These are phyloP conservation scores for Starmerella sirachaensis DNA, from an alignment of 805 yeast species.

Conservation along the genomic window DNA sequence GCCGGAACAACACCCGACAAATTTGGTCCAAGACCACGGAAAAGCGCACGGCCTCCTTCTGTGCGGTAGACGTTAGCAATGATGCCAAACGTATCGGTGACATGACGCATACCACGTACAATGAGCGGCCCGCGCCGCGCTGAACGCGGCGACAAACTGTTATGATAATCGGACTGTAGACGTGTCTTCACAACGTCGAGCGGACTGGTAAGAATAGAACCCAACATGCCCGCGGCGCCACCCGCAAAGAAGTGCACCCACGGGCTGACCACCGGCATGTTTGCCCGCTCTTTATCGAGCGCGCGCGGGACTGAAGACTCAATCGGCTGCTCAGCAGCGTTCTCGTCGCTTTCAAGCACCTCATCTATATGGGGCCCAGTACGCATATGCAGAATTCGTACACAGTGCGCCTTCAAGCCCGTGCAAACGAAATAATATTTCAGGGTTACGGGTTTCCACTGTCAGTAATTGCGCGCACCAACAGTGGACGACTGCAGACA, in stretches of 20 bases:
- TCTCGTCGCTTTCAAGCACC: conserved; percentile 16
- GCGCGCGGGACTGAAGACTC: conserved; percentile 8
- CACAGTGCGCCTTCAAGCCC: background rate
- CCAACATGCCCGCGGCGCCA: conserved; percentile 89
- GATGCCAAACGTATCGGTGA: conserved; percentile 69
- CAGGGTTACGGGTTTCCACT: conserved; percentile 2
- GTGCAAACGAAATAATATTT: background rate
- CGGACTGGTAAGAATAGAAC: conserved; percentile 89
- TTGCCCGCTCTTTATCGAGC: conserved; percentile 1
- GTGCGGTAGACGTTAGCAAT: conserved; percentile 50
- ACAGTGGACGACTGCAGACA: too few species aligned
- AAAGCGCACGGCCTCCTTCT: conserved; percentile 80
- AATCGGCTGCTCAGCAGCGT: conserved; percentile 15
- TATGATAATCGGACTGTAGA: conserved; percentile 75
- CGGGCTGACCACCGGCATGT: conserved; percentile 30
- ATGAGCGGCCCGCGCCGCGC: conserved; percentile 16
- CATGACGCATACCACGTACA: conserved; percentile 53
- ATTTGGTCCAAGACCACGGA: conserved; percentile 93
- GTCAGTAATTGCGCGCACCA: too few species aligned
- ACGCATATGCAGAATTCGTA: background rate
- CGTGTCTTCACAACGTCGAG: conserved; percentile 93
- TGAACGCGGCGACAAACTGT: conserved; percentile 8
- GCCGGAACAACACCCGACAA: conserved; percentile 97
- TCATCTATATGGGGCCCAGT: conserved; percentile 5
- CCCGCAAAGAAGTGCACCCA: conserved; percentile 40